A percentile compares a stretch with the other conserved stretches of the same genome.
Conservation (phyloP, 768 basidiomycete genomes). For the Lentinula sp. region DNA sequence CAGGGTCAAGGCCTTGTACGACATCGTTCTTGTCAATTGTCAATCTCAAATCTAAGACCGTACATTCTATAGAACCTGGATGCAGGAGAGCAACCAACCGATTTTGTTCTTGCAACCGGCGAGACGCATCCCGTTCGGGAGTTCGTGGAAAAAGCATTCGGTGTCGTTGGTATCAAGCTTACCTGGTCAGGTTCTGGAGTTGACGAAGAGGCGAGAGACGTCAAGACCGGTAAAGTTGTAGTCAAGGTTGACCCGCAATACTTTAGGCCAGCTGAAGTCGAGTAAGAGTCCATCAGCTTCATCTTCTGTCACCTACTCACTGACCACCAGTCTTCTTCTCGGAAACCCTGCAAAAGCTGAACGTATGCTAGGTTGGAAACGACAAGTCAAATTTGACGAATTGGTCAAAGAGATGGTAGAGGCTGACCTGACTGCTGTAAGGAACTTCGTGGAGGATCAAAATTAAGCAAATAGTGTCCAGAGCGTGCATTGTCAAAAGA, state of each 20-base stretch:
- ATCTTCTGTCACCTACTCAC: not conserved
- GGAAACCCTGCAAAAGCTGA: slow-evolving; percentile 93
- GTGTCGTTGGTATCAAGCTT: slow-evolving; percentile 58
- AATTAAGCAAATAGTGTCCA: slow-evolving; percentile 38
- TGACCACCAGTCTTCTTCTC: slow-evolving; percentile 57
- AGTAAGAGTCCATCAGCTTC: slow-evolving; percentile 44
- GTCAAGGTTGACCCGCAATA: slow-evolving; percentile 85
- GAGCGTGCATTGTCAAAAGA: not conserved
- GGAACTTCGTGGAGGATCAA: slow-evolving; percentile 76
- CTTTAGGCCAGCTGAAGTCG: slow-evolving; percentile 95
- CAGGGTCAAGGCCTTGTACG: slow-evolving; percentile 46
- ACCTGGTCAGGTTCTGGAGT: slow-evolving; percentile 80
- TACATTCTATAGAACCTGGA: not conserved
- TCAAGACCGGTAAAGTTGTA: slow-evolving; percentile 60
- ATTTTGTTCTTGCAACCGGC: slow-evolving; percentile 93
- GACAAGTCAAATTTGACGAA: slow-evolving; percentile 73
- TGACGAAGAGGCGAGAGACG: slow-evolving; percentile 71
- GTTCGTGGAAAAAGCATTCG: slow-evolving; percentile 87
- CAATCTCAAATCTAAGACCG: not conserved
- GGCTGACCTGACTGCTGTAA: slow-evolving; percentile 69
- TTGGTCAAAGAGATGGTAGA: slow-evolving; percentile 92
- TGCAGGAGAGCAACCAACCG: slow-evolving; percentile 49
- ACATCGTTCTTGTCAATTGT: not conserved
- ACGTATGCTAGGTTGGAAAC: slow-evolving; percentile 83
- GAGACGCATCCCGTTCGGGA: slow-evolving; percentile 95